Conservation (phyloP, 2,329 filamentous ascomycete genomes). For the Pyricularia pennisetigena region DNA sequence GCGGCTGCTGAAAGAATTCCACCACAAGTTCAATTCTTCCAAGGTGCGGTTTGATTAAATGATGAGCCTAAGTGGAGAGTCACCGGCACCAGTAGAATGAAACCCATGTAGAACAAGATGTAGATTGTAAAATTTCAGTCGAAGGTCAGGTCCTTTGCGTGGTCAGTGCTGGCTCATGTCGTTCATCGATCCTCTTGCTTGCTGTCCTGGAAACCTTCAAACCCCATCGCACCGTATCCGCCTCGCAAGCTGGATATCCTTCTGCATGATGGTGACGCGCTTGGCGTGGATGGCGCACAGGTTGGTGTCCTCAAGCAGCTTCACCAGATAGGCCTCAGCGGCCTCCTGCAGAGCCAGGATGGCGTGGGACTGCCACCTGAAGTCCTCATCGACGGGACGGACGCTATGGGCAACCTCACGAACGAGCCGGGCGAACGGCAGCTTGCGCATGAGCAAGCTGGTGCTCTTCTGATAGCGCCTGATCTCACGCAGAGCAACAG, state of each 20-base stretch:
- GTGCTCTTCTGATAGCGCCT: conserved; percentile 82
- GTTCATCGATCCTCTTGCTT: too few species aligned
- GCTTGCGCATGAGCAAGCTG: conserved; percentile 72
- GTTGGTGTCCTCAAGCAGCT: conserved; percentile 91
- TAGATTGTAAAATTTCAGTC: too few species aligned
- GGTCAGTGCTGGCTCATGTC: too few species aligned
- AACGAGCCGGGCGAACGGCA: conserved; percentile 69
- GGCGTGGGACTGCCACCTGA: conserved; percentile 94
- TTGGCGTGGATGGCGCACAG: conserved; percentile 95
- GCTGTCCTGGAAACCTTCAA: conserved; percentile 15
- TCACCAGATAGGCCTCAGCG: conserved; percentile 90
- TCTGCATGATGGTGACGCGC: conserved; percentile 93
- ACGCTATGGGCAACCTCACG: conserved; percentile 64
- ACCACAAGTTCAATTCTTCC: too few species aligned
- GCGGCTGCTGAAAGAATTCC: too few species aligned
- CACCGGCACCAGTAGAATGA: too few species aligned
- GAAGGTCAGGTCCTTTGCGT: too few species aligned
- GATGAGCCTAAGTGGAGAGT: too few species aligned
- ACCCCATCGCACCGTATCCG: conserved; percentile 53
- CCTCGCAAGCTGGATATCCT: conserved; percentile 81
- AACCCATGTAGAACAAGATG: too few species aligned
- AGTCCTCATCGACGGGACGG: conserved; percentile 53
- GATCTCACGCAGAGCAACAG: conserved; percentile 84
- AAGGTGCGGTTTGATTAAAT: too few species aligned
- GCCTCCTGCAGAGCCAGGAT: conserved; percentile 91